Base-by-base conservation (phyloP, 768 basidiomycete species). In the Cystobasidium ongulense region DNA sequence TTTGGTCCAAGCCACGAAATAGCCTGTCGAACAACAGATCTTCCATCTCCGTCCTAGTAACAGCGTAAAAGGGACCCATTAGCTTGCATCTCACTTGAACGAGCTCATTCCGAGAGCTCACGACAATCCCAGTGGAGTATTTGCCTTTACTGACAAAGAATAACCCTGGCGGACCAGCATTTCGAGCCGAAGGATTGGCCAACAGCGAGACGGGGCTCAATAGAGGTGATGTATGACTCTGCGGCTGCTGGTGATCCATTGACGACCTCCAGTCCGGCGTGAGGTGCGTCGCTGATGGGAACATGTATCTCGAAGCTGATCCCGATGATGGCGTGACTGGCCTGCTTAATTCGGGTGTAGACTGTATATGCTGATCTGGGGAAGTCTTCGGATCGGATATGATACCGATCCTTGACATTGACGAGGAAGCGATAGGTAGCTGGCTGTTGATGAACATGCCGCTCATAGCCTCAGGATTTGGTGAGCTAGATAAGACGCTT, bases 401-500 rank as follows among this genome's bases (percentile, higher is more conserved):
- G 13, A 17, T 35, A 29, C 33, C 29, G 57, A 59, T 29, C 3
- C 15, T 59, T 59, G 25, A 35, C 57, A 59, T 59, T 29, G 57
- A 29, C 11, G 33, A 59, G 4, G 11, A 59, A 5, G 25, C 33
- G 5, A 27, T 17, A 23, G 25, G 25, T 2, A 59, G 4, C 8
- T 61, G 29, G 23, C 57, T 33, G 53, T 57, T 23, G 21, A 7
- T 31, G 25, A 31, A 31, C 36, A 64, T 25, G 63, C 63, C 63
- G 39, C 17, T 15, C 18, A 2, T 46, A 35, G 31, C 25, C n/a
- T 36, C 8, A 1, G 57, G 25, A 27, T 33, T 39, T 2, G 71
- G 71, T 21, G 63, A 66, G 15, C 62, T 39, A 21, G 75, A 66
- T n/a, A 90, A 81, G 81, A 92, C 91, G 50, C 87, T 84, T 15